phyloP scores from a whole-genome alignment of 352 stramenopile species.

The Phytophthora idaei region DNA sequence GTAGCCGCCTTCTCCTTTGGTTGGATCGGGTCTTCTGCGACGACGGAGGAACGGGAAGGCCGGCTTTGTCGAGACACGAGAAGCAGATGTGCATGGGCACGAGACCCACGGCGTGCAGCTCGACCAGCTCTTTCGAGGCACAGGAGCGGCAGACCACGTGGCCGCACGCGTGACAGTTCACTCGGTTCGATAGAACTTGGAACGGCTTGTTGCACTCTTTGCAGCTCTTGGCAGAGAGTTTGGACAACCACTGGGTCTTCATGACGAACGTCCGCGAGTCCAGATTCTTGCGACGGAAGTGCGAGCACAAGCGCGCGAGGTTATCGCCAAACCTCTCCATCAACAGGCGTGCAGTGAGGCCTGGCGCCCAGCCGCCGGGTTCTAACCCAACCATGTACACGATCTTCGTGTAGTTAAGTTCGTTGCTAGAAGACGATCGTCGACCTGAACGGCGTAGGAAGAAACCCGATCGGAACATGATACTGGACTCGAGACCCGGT shows the following conservation, averaged over 20 bases:
- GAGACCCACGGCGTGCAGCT: slow-evolving; percentile 44
- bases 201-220: slow-evolving; percentile 42
- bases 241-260: slow-evolving; percentile 50
- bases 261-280: slow-evolving; percentile 56
- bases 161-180: slow-evolving; percentile 49
- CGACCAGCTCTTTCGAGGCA: slow-evolving; percentile 42
- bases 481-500: slow-evolving; percentile 24
- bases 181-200: slow-evolving; percentile 44
- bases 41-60: slow-evolving; percentile 22
- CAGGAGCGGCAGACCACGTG: slow-evolving; percentile 44
- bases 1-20: slow-evolving; percentile 25
- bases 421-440: slow-evolving; percentile 11
- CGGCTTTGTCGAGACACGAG: slow-evolving; percentile 36
- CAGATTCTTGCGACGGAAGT: slow-evolving; percentile 54
- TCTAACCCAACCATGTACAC: slow-evolving; percentile 62
- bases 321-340: slow-evolving; percentile 57
- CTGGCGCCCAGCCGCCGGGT: slow-evolving; percentile 37
- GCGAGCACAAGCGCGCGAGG: slow-evolving; percentile 43
- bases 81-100: slow-evolving; percentile 51
- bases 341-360: slow-evolving; percentile 38
- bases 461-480: slow-evolving; percentile 61
- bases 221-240: slow-evolving; percentile 38
- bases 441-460: slow-evolving; percentile 42
- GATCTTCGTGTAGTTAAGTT: slow-evolving; percentile 50
- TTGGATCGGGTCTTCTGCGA: slow-evolving; percentile 14